Evolutionary conservation across 164 flowering plant genomes (phyloP), one percentile per base, ranked within the genome.

Genomic region (Akebia trifoliata): DNA sequence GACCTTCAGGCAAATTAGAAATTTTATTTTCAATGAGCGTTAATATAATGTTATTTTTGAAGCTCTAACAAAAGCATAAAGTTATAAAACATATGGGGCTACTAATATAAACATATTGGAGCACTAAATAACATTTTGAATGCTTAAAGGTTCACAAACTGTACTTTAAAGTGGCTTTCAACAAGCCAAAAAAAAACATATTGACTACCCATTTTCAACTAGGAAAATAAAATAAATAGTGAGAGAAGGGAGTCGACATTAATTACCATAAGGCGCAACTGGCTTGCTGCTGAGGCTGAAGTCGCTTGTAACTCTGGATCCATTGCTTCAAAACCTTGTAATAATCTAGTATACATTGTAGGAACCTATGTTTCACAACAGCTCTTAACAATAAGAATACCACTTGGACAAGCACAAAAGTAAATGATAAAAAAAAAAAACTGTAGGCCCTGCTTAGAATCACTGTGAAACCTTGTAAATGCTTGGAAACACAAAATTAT

Each of bases 321-420:
- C 99, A 90, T 87, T 34, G 83, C 78, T 71, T 86, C 87, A 70
- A 83, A 90, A 55, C 96, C 96, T 88, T 94, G 97, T 70, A 94
- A 77, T 59, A 94, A 64, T 49, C 99, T 78, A 51, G 93, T 79
- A 66, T 90, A 94, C 86, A 94, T 88, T 14, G 97, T 94, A 47
- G 99, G 99, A 60, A 94, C 99, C 99, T 94, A 69, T 15, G 44
- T 21, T 64, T 38, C 43, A 49, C 34, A 72, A 63, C 37, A 50
- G 53, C 47, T 49, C 45, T 44, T 30, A 37, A 31, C 9, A 46
- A 18, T 56, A 50, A 49, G 40, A 38, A 49, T 31, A 10, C 31
- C 20, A 24, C 28, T 10, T 11, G 4, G 15, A 48, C 20, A 61
- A 43, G 59, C 8, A 53, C 8, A 40, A 59, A 6, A 5, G 10